Base-by-base conservation (phyloP, 2,329 filamentous ascomycete species). In the Colletotrichum echinochloae region DNA sequence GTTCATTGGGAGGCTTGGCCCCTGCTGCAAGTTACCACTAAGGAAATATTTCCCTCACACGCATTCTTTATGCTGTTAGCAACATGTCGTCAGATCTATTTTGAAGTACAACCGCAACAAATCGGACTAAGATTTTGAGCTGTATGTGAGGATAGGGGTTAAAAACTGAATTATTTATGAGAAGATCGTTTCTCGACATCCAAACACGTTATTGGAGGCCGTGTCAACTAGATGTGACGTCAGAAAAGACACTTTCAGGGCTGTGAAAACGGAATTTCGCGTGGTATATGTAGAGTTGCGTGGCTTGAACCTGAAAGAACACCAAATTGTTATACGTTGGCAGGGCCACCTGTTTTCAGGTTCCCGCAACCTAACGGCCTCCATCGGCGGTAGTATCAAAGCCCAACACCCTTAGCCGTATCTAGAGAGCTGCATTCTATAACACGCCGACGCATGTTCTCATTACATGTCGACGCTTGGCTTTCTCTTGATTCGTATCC, bases 401-500 rank as follows among this genome's bases (percentile, higher is more conserved):
- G 1, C n/a, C 16, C 1, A 2, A 7, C 2, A 16, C 28, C 23
- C 5, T 23, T 6, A 54, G 16, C 49, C 16, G 16, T 9, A 33
- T 6, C 20, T 18, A 28, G 2, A 12, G 16, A 2, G 5, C 18
- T 35, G 12, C 2, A 3, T 26, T 6, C 30, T 35, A 6, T 12
- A 35, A 20, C 1, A 12, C 20, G n/a, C 20, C 1, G n/a, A 16
- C 2, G n/a, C 5, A 5, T 3, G 18, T 7, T 26, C 20, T 23
- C 48, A 46, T n/a, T n/a, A 16, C 8, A 1, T 18, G 18, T 54
- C 5, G 37, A n/a, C n/a, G 14, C 39, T 56, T 33, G 14, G 57
- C 18, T 41, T 51, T 39, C 66, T 65, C 39, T 49, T 65, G 23
- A 73, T 68, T n/a, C 69, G 63, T 18, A 73, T 63, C 12, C 30